Conservation (phyloP, 1,284 basidiomycete species). For the Malassezia vespertilionis region DNA sequence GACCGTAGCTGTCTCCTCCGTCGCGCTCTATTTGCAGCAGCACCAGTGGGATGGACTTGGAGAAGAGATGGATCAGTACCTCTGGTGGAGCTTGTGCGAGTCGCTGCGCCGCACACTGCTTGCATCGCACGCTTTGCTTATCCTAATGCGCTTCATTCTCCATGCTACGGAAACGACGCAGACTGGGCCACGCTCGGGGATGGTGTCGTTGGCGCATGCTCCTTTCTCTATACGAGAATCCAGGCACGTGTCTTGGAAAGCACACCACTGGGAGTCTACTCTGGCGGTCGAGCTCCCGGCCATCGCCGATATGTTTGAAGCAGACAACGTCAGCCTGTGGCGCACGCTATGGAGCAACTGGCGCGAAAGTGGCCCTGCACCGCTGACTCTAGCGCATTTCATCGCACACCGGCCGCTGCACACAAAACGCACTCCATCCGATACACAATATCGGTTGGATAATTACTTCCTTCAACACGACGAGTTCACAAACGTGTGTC, state of each 20-base stretch:
- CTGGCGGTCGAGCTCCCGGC: constrained; percentile 22
- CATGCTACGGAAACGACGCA: neutral
- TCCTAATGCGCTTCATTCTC: constrained; percentile 20
- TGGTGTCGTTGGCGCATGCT: neutral
- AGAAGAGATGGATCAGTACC: neutral
- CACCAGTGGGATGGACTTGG: too few relatives aligned
- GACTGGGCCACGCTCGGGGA: neutral
- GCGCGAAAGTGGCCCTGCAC: neutral
- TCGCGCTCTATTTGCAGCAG: neutral
- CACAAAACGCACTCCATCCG: neutral
- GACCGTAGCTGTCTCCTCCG: neutral
- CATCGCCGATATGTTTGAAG: constrained; percentile 23
- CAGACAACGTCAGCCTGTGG: constrained; percentile 15
- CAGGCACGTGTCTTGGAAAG: neutral
- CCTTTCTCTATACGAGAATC: neutral
- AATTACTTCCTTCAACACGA: constrained; percentile 23
- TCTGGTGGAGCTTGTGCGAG: constrained; percentile 19
- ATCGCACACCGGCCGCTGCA: neutral
- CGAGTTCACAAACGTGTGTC: constrained; percentile 28
- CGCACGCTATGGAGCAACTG: neutral
- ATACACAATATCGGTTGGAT: constrained; percentile 4
- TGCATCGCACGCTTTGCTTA: constrained; percentile 22
- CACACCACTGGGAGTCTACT: constrained; percentile 6
- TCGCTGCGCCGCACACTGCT: constrained; percentile 26
- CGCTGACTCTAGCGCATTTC: neutral